Evolutionary conservation across 2,329 filamentous ascomycete species (phyloP).

Genomic region (Fusarium chaquense): DNA sequence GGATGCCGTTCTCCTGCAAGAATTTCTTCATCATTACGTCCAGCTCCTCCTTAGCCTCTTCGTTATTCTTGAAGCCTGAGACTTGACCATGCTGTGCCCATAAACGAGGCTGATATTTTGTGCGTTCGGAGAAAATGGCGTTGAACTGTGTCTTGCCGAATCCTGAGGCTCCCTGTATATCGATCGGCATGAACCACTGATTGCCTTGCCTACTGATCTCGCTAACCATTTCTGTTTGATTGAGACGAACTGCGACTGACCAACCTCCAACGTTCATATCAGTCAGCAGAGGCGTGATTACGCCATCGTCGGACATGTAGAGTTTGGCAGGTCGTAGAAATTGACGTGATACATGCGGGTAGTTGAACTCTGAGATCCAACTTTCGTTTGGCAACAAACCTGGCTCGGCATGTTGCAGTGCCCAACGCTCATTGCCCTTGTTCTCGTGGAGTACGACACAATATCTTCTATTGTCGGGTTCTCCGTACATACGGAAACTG

Average conservation of each 20-base stretch:
- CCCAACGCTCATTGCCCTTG: constrained; percentile 24
- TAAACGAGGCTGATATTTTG: constrained; percentile 1
- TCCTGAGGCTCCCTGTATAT: constrained; percentile 31
- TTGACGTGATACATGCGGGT: constrained; percentile 13
- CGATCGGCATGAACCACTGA: constrained; percentile 11
- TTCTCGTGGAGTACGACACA: constrained; percentile 38
- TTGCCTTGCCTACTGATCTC: background rate
- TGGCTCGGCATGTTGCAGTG: background rate
- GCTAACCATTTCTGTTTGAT: background rate
- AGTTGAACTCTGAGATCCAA: background rate
- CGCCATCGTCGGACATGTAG: constrained; percentile 33
- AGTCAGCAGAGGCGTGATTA: constrained; percentile 32
- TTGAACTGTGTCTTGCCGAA: constrained; percentile 13
- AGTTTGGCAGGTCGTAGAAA: constrained; percentile 31
- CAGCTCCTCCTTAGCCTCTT: background rate
- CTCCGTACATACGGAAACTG: constrained; percentile 34
- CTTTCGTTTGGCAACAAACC: background rate
- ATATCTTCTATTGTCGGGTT: constrained; percentile 21
- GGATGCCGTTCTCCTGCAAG: constrained; percentile 32
- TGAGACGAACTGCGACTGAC: constrained; percentile 13
- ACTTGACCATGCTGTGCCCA: constrained; percentile 17
- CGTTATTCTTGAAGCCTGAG: constrained; percentile 1
- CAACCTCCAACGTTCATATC: constrained; percentile 30
- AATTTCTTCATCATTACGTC: constrained; percentile 22
- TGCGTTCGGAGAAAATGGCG: constrained; percentile 27